Percentiles rank a stretch among this genome's conserved stretches.
These are phyloP conservation scores for Maudiozyma humilis DNA, from an alignment of 1,139 yeast species.

Conservation along the genomic window DNA sequence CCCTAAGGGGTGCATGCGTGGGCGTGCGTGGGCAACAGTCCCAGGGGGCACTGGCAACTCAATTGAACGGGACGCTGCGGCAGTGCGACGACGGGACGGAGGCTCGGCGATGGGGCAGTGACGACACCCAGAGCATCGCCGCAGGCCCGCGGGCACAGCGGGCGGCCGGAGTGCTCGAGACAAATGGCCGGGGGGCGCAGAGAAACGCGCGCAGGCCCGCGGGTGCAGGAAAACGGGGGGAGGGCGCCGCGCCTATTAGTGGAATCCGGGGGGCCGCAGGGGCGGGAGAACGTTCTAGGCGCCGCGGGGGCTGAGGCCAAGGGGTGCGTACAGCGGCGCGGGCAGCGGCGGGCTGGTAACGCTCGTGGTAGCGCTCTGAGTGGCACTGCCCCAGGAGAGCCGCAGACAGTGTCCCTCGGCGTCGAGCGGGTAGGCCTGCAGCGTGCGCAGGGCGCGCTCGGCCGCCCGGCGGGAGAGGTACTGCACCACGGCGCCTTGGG, in stretches of 20 bases:
- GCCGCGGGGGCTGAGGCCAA: no score
- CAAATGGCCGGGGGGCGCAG: not conserved
- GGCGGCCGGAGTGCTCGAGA: no score
- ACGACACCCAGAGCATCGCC: no score
- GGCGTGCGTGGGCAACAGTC: no score
- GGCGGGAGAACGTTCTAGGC: no score
- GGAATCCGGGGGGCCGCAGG: not conserved
- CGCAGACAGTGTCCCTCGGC: not conserved
- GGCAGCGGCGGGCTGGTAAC: not conserved
- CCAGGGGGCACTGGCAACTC: not conserved
- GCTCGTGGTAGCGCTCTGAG: no score
- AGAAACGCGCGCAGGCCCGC: not conserved
- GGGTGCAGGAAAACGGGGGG: not conserved
- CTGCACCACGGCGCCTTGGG: no score
- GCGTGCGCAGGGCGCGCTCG: slow-evolving; percentile 58
- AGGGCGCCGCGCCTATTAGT: not conserved
- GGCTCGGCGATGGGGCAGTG: no score
- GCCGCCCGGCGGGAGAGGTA: slow-evolving; percentile 59
- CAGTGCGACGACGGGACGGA: no score
- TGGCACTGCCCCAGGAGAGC: slow-evolving; percentile 52
- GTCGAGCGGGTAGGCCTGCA: slow-evolving; percentile 61
- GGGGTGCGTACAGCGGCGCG: not conserved
- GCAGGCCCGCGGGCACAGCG: no score
- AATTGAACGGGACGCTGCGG: not conserved
- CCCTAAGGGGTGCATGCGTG: no score